Evolutionary conservation across 805 yeast genomes (phyloP), one percentile per base, ranked within the genome.

Genomic region (Kuraishia floccosa): DNA sequence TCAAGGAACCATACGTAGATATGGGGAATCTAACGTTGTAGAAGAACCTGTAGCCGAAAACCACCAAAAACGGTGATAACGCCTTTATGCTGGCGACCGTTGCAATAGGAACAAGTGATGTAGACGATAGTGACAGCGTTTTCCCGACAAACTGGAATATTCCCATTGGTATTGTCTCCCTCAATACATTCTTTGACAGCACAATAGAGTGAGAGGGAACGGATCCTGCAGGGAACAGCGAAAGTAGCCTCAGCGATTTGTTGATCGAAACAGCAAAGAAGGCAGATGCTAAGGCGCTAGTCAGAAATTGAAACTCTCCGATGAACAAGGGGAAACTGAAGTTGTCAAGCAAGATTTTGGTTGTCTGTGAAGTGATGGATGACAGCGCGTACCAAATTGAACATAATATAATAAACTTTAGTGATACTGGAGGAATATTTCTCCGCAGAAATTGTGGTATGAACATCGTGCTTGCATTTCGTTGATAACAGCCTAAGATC

Each of bases 71-170:
- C 3, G 98, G 98, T 20, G 94, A 77, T 22, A 89, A 60, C 2
- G 96, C 91, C 57, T 89, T 89, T 42, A 89, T 76, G 6, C 96
- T 86, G 52, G 89, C 96, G 12, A 91, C 96, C 39, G 87, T 58
- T 5, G 96, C 82, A 12, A 91, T 96, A 0, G 96, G 96, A 31
- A 91, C 83, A 37, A 82, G 54, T 2, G 87, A 70, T 3, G 96
- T 86, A 11, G 97, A 89, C 47, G 82, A 80, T 50, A 87, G 96
- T 6, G 93, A 73, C 11, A 93, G 72, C 39, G 86, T 72, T 52
- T 89, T 97, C 14, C 97, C 98, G 16, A 78, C 60, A 41, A 89
- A 83, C 59, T 89, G 97, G 58, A 89, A 91, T 37, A 76, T 60
- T 6, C 96, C 97, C 94, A 89, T 85, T 12, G 97, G 97, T 15